Conservation (phyloP, 2,329 filamentous ascomycete genomes). For the Diplodia intermedia region DNA sequence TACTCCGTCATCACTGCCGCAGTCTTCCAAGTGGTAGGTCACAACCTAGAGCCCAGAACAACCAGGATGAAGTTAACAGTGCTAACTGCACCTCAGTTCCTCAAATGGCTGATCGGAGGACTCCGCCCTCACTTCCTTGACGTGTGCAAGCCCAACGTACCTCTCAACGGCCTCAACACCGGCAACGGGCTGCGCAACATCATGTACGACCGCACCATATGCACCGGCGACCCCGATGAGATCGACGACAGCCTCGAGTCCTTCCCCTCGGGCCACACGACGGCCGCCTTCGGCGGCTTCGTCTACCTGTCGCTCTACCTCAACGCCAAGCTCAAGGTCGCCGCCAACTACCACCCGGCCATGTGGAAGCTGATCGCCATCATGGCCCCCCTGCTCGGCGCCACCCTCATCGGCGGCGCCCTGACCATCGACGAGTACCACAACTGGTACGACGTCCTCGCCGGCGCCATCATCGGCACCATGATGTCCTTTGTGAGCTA, state of each 20-base stretch:
- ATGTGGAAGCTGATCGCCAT: conserved; percentile 75
- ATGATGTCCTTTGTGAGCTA: conserved; percentile 70
- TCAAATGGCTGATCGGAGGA: conserved; percentile 78
- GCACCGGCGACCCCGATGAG: conserved; percentile 68
- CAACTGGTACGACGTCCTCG: conserved; percentile 77
- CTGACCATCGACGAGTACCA: conserved; percentile 73
- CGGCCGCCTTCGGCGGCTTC: conserved; percentile 75
- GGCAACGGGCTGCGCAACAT: conserved; percentile 64
- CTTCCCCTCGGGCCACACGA: conserved; percentile 76
- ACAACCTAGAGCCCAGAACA: no score
- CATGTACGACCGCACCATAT: conserved; percentile 74
- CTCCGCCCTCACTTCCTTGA: conserved; percentile 59
- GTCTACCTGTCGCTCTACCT: conserved; percentile 75
- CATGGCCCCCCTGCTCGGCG: conserved; percentile 71
- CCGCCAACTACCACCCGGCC: conserved; percentile 72
- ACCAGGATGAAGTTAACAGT: not conserved
- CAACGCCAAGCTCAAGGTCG: conserved; percentile 80
- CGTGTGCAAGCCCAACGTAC: conserved; percentile 70
- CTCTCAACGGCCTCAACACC: conserved; percentile 48
- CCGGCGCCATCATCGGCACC: conserved; percentile 70
- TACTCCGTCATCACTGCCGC: conserved; percentile 73
- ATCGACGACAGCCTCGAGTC: conserved; percentile 75
- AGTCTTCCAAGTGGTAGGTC: conserved; percentile 69
- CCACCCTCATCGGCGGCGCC: conserved; percentile 70
- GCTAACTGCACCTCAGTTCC: conserved; percentile 50